Evolutionary conservation across 768 basidiomycete genomes (phyloP), one percentile per base, ranked within the genome.

Genomic region (Mycena latifolia): DNA sequence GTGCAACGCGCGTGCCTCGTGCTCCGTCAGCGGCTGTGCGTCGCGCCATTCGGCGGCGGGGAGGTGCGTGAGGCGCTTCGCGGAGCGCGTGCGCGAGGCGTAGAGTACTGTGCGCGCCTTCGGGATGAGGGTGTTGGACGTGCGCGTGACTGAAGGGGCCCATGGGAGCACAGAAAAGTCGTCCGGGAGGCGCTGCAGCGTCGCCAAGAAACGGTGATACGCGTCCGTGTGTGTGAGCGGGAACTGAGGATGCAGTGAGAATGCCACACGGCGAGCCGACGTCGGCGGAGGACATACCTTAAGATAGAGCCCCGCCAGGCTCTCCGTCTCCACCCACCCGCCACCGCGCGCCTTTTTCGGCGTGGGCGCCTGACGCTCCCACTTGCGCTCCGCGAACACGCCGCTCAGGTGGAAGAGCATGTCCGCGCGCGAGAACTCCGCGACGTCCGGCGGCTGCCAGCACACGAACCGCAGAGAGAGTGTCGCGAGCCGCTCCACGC

Each of bases 321-420:
- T 47, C 27, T 61, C 39, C 1, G 29, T 55, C 15, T 66, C 20
- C 28, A 50, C 31, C 28, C 45, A 61, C 5, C n/a, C 12, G 2
- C 28, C 17, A 6, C 37, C 59, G 25, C 15, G 11, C 20, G n/a
- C 10, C 15, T 2, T 9, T 17, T n/a, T 27, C 24, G 65, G 47
- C 7, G 9, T 29, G 14, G 47, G 46, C 4, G 27, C 37, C 18
- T 25, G 46, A 5, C 53, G 59, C 22, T 66, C 55, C 65, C 65
- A 66, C 18, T 61, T 55, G 39, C 50, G 53, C 53, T 61, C 55
- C 20, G 29, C 43, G 24, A 56, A 66, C 15, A 66, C 65, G 2
- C 59, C 65, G 39, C 47, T 55, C 22, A 66, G 65, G 27, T 60
- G 65, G 18, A 66, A 66, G 14, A 61, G 53, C 25, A 37, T 66